Evolutionary conservation across 768 basidiomycete genomes (phyloP).

Genomic region (Russula earlei): DNA sequence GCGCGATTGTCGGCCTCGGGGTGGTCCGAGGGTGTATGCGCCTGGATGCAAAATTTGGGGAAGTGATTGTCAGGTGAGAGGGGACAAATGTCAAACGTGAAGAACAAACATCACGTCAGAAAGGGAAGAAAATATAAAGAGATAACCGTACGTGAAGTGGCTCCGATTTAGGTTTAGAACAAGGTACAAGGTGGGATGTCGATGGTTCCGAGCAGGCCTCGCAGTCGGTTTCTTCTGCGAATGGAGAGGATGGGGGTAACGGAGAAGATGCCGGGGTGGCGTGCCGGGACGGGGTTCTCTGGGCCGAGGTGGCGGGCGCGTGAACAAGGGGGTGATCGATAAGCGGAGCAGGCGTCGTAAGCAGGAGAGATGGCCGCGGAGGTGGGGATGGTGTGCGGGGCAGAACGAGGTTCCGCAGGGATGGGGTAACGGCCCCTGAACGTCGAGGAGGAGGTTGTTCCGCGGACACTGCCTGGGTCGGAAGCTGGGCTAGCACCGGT

Average conservation of each 20-base stretch:
- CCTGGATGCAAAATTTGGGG: neutral
- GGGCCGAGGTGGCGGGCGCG: neutral
- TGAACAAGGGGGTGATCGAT: conserved; percentile 7
- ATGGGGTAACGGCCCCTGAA: conserved; percentile 5
- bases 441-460: neutral
- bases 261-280: conserved; percentile 8
- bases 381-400: conserved; percentile 8
- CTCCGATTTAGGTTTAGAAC: neutral
- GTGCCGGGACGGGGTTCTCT: neutral
- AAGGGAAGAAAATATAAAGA: neutral
- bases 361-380: conserved; percentile 1
- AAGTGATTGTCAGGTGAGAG: conserved; percentile 1
- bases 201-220: neutral
- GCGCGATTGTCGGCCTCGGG: neutral
- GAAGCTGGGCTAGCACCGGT: neutral
- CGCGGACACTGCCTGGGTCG: neutral
- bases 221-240: conserved; percentile 9
- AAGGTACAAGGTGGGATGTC: neutral
- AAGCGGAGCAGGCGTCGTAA: neutral
- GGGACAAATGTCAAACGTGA: neutral
- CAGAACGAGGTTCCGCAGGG: conserved; percentile 9
- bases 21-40: neutral
- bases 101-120: neutral
- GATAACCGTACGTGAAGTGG: conserved; percentile 1
- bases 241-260: conserved; percentile 19